A percentile compares a stretch with the other conserved stretches of the same genome.
These are phyloP conservation scores for Spencermartinsiella ligniputridi DNA, from an alignment of 1,139 yeast genomes.

Conservation along the genomic window DNA sequence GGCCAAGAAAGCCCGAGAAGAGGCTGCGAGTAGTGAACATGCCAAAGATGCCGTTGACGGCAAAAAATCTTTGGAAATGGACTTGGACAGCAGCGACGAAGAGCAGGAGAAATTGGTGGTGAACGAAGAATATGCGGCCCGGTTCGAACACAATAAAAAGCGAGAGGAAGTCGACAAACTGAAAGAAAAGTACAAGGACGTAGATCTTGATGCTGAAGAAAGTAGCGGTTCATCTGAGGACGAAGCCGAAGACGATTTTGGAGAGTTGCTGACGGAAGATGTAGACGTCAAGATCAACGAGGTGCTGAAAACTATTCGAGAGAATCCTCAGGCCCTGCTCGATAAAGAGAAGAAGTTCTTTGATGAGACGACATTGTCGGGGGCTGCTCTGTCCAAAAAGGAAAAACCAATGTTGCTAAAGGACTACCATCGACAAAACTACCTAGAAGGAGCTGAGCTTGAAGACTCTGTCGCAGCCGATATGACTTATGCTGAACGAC, in stretches of 20 bases:
- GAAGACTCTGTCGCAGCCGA: slow-evolving; percentile 54
- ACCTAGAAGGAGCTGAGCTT: slow-evolving; percentile 45
- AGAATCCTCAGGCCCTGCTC: slow-evolving; percentile 54
- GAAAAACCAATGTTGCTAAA: slow-evolving; percentile 78
- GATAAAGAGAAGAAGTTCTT: slow-evolving; percentile 70
- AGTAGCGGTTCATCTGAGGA: slow-evolving; percentile 37
- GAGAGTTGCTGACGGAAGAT: slow-evolving; percentile 80
- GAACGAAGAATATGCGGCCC: slow-evolving; percentile 30
- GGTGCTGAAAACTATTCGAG: slow-evolving; percentile 65
- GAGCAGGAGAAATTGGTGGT: slow-evolving; percentile 29
- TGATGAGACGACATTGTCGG: slow-evolving; percentile 48
- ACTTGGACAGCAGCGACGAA: slow-evolving; percentile 18
- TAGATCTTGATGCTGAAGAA: slow-evolving; percentile 31
- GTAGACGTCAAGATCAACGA: slow-evolving; percentile 75
- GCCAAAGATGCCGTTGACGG: slow-evolving; percentile 3
- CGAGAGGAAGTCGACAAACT: slow-evolving; percentile 31
- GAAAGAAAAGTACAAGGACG: slow-evolving; percentile 27
- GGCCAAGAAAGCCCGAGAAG: slow-evolving; percentile 67
- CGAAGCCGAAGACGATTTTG: slow-evolving; percentile 91
- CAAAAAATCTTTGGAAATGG: slow-evolving; percentile 14
- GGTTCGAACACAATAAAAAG: slow-evolving; percentile 33
- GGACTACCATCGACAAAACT: slow-evolving; percentile 84
- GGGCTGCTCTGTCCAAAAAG: slow-evolving; percentile 18
- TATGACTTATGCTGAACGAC: slow-evolving; percentile 64
- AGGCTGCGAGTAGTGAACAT: slow-evolving; percentile 13